Evolutionary conservation across 306 rosid genomes (phyloP).

Genomic region (Prinsepia uniflora): DNA sequence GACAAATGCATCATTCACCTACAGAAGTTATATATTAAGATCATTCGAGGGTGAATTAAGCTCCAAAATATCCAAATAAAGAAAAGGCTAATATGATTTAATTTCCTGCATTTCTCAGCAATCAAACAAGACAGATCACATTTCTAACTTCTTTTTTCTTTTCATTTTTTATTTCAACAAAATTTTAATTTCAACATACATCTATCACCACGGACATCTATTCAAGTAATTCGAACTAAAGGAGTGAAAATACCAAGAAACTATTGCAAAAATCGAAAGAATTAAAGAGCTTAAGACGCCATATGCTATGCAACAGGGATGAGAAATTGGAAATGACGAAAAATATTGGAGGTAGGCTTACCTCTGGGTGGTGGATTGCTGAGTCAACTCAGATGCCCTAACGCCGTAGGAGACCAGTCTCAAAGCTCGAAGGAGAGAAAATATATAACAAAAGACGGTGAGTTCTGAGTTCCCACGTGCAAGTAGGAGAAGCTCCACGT

Average conservation of each 20-base stretch:
- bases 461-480: not conserved
- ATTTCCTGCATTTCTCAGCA: not conserved
- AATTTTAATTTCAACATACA: no score
- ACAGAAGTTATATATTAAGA: not conserved
- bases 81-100: not conserved
- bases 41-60: not conserved
- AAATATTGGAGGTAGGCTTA: slow-evolving; percentile 6
- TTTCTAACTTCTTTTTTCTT: not conserved
- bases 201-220: not conserved
- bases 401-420: not conserved
- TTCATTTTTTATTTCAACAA: not conserved
- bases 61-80: not conserved
- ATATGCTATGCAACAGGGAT: not conserved
- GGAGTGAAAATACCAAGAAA: not conserved
- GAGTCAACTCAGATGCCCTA: slow-evolving; percentile 26
- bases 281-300: not conserved
- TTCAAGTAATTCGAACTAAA: not conserved
- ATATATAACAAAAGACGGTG: not conserved
- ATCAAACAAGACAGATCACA: not conserved
- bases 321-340: not conserved
- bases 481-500: not conserved
- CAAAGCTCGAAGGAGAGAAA: not conserved
- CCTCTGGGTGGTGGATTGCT: slow-evolving; percentile 11
- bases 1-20: not conserved
- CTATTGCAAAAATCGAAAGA: not conserved